phyloP scores from a whole-genome alignment of 495 filamentous ascomycete species.

The Lindgomyces ingoldianus region DNA sequence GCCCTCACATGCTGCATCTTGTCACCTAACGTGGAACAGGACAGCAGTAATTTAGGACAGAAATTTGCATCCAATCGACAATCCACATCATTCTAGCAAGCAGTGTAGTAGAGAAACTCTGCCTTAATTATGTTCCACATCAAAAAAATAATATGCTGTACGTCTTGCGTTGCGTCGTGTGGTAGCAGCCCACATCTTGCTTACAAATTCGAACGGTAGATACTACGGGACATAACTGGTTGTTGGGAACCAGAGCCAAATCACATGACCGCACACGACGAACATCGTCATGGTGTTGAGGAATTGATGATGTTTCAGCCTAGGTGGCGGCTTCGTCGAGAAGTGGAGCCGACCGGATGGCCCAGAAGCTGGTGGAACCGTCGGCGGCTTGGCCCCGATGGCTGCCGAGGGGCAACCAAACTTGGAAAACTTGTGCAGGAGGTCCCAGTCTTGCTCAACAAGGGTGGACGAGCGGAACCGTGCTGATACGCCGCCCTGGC shows the following conservation, averaged over 20 bases:
- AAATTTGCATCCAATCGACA: no score
- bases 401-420: background rate
- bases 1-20: no score
- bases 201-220: no score
- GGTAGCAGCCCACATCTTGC: no score
- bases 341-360: slow-evolving; percentile 6
- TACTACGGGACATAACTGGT: no score
- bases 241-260: background rate
- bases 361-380: slow-evolving; percentile 13
- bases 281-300: slow-evolving; percentile 26
- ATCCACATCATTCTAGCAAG: no score
- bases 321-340: slow-evolving; percentile 6
- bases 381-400: slow-evolving; percentile 5
- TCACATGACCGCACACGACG: background rate
- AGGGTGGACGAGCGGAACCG: background rate
- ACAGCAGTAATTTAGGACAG: no score
- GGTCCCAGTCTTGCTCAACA: background rate
- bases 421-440: slow-evolving; percentile 10
- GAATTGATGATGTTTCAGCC: slow-evolving; percentile 29
- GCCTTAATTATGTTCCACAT: no score
- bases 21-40: no score
- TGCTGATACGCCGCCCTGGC: slow-evolving; percentile 14
- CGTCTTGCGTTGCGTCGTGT: no score
- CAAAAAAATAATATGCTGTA: no score
- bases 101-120: no score